phyloP scores from a whole-genome alignment of 495 filamentous ascomycete species.

The Penicillium malachiteum region DNA sequence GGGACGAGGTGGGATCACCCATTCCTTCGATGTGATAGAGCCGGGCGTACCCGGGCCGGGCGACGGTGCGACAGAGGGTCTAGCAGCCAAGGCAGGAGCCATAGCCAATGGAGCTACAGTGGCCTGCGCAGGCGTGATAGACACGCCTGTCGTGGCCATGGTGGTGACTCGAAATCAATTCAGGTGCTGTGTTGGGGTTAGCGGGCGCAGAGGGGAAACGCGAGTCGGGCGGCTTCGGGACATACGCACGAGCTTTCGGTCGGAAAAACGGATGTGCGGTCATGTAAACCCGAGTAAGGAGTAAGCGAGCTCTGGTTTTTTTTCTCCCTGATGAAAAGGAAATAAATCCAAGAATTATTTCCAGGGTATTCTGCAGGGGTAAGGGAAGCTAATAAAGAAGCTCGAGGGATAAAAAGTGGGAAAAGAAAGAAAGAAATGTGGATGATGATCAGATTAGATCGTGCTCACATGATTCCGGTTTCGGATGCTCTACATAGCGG shows the following conservation, averaged over 20 bases:
- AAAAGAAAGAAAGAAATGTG: constrained; percentile 24
- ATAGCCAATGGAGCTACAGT: constrained; percentile 30
- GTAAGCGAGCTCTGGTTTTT: constrained; percentile 28
- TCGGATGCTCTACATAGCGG: constrained; percentile 19
- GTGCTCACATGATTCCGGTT: constrained; percentile 35
- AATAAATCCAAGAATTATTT: constrained; percentile 7
- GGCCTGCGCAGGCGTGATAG: constrained; percentile 32
- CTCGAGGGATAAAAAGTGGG: constrained; percentile 12
- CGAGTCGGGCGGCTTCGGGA: constrained; percentile 29
- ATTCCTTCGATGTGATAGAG: constrained; percentile 72
- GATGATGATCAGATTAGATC: constrained; percentile 48
- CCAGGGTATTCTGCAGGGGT: neutral
- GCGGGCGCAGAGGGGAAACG: constrained; percentile 13
- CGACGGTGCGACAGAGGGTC: constrained; percentile 38
- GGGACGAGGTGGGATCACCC: constrained; percentile 82
- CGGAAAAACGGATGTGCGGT: constrained; percentile 46
- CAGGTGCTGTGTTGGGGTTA: constrained; percentile 20
- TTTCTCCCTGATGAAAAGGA: constrained; percentile 3
- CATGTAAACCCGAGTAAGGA: constrained; percentile 25
- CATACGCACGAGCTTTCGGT: constrained; percentile 33
- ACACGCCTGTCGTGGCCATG: constrained; percentile 38
- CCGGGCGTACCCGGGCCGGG: constrained; percentile 45
- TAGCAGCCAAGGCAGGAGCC: constrained; percentile 37
- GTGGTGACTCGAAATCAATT: constrained; percentile 15
- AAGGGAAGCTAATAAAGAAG: constrained; percentile 11